phyloP scores from a whole-genome alignment of 805 yeast species.

The Hanseniaspora meyeri region DNA sequence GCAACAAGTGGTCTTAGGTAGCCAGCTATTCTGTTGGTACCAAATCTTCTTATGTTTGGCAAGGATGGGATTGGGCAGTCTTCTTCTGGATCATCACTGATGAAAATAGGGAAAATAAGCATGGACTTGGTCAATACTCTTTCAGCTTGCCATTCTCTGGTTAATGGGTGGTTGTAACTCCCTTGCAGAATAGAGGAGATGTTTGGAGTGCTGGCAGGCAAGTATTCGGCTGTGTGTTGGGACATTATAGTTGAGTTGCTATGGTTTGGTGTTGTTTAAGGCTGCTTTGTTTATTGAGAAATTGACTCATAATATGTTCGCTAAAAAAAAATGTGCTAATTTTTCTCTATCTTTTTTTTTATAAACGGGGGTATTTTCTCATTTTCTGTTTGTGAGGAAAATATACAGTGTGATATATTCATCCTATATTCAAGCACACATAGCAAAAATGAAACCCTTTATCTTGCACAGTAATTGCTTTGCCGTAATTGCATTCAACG shows the following conservation, averaged over 20 bases:
- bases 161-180: conserved; percentile 82
- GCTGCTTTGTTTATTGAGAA: neutral
- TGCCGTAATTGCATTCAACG: no score
- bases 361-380: no score
- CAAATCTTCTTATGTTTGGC: conserved; percentile 82
- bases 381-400: no score
- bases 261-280: neutral
- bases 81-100: conserved; percentile 71
- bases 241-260: neutral
- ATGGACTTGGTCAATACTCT: conserved; percentile 71
- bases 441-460: no score
- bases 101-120: conserved; percentile 86
- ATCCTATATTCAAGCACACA: no score
- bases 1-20: conserved; percentile 56
- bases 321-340: no score
- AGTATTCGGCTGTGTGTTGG: conserved; percentile 58
- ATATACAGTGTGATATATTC: no score
- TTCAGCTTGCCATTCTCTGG: conserved; percentile 85
- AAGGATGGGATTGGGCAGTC: conserved; percentile 60
- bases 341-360: no score
- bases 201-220: conserved; percentile 44
- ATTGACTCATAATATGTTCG: neutral
- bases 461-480: no score
- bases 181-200: conserved; percentile 78
- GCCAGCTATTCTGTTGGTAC: conserved; percentile 63